Evolutionary conservation across 2,329 filamentous ascomycete species (phyloP), one percentile per base, ranked within the genome.

Genomic region (Diaporthe amygdali): DNA sequence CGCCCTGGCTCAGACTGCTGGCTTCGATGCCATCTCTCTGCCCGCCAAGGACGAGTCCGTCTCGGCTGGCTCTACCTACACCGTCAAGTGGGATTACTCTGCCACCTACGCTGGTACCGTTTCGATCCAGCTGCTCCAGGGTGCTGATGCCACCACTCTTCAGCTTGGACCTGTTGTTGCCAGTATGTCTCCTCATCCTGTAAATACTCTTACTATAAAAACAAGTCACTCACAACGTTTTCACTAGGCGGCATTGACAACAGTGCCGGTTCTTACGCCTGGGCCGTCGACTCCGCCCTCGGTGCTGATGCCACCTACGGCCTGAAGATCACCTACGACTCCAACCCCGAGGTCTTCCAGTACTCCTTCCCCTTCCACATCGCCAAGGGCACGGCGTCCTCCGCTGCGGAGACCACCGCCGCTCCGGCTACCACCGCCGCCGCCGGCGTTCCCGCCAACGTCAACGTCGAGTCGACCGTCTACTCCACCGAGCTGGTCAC

Each of bases 361-460:
- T 91, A 87, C 85, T 90, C 88, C 71, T 86, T 86, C 83, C 88
- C 88, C 77, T 92, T 92, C 84, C 76, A 82, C 78, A 89, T 90
- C 77, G 77, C 78, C 71, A 80, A 78, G 56, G 77, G 72, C 55
- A 30, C 69, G 9, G 75, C 71, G 30, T 63, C 70, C 66, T 66
- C 76, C 56, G 14, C 71, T 39, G 56, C 66, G 73, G 44, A 68
- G 74, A 69, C 74, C 73, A 47, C 78, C 76, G 46, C 76, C 74
- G 64, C 78, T 74, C 63, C 77, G 71, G 66, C 74, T 73, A 79
- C 82, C 79, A 78, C 86, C 78, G 83, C 90, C 78, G 83, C 83
- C 75, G 84, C 81, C 77, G 82, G 81, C 77, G 85, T 79, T 75
- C 75, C 82, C 76, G 77, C 78, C 61, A 49, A 66, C n/a, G 74